Conservation (phyloP, 352 stramenopile genomes). For the Globisporangium perplexum region DNA sequence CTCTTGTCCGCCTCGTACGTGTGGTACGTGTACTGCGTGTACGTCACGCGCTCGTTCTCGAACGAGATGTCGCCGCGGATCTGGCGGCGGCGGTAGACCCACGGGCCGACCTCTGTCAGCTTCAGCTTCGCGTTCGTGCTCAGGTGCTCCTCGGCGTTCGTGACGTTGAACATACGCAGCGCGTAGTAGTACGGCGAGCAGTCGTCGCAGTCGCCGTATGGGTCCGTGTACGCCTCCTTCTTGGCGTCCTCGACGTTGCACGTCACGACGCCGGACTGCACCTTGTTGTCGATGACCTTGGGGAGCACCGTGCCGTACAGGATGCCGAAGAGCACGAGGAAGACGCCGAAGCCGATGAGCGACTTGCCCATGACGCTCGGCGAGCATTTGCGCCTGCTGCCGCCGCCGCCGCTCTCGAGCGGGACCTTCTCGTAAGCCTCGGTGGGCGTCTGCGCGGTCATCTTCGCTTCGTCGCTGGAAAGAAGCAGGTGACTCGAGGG, state of each 20-base stretch:
- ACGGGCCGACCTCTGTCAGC: constrained; percentile 22
- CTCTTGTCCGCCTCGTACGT: constrained; percentile 13
- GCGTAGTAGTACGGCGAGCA: constrained; percentile 54
- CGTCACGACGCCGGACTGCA: constrained; percentile 34
- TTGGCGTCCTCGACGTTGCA: constrained; percentile 22
- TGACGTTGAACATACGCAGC: constrained; percentile 30
- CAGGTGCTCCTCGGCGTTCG: constrained; percentile 29
- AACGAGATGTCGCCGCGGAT: constrained; percentile 22
- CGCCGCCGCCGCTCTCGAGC: constrained; percentile 5
- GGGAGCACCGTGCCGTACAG: constrained; percentile 34
- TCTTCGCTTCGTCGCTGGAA: neutral
- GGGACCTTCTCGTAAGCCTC: constrained; percentile 15
- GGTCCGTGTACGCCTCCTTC: constrained; percentile 35
- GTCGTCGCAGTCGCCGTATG: constrained; percentile 52
- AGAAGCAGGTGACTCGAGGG: neutral
- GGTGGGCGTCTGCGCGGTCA: constrained; percentile 6
- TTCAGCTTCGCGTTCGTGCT: constrained; percentile 20
- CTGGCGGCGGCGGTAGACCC: constrained; percentile 31
- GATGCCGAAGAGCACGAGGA: constrained; percentile 31
- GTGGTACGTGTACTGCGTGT: constrained; percentile 29
- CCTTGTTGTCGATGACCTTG: constrained; percentile 30
- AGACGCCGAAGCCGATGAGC: constrained; percentile 23
- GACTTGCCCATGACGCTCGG: constrained; percentile 22
- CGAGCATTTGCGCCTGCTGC: constrained; percentile 22
- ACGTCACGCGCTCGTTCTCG: constrained; percentile 13